Evolutionary conservation across 352 stramenopile genomes (phyloP).

Genomic region (Phytopythium helicoides): DNA sequence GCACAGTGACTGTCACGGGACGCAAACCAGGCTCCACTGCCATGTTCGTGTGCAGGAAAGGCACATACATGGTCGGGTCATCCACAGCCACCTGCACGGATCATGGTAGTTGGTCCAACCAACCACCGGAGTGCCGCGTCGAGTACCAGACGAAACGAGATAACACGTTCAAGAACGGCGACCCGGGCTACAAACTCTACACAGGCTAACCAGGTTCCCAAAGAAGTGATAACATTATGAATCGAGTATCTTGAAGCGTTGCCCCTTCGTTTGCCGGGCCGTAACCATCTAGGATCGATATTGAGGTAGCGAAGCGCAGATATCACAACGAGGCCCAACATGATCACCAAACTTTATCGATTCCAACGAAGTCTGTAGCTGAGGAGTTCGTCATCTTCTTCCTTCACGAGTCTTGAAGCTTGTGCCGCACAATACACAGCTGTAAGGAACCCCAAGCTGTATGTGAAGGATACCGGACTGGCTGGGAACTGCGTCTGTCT

Average conservation of each 20-base stretch:
- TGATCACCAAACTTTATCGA: too few species aligned
- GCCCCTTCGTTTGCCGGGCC: neutral
- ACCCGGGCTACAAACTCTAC: constrained; percentile 53
- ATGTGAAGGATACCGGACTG: too few species aligned
- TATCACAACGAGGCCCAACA: too few species aligned
- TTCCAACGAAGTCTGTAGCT: too few species aligned
- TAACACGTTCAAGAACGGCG: constrained; percentile 53
- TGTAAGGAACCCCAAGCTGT: too few species aligned
- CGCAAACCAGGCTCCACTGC: constrained; percentile 30
- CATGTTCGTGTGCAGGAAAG: constrained; percentile 41
- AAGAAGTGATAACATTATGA: constrained; percentile 1
- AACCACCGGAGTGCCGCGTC: constrained; percentile 38
- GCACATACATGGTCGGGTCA: constrained; percentile 30
- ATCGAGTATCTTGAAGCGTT: constrained; percentile 8
- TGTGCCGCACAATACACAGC: too few species aligned
- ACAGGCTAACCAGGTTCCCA: constrained; percentile 30
- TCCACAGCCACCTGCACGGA: constrained; percentile 28
- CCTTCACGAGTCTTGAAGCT: too few species aligned
- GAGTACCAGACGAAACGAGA: constrained; percentile 40
- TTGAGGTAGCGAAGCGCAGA: too few species aligned
- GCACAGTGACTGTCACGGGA: constrained; percentile 33
- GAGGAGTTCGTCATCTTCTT: too few species aligned
- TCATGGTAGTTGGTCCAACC: constrained; percentile 35
- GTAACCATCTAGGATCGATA: too few species aligned
- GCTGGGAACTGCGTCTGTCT: too few species aligned